Evolutionary conservation across 495 filamentous ascomycete species (phyloP).

Genomic region (Hypomontagnella monticulosa): DNA sequence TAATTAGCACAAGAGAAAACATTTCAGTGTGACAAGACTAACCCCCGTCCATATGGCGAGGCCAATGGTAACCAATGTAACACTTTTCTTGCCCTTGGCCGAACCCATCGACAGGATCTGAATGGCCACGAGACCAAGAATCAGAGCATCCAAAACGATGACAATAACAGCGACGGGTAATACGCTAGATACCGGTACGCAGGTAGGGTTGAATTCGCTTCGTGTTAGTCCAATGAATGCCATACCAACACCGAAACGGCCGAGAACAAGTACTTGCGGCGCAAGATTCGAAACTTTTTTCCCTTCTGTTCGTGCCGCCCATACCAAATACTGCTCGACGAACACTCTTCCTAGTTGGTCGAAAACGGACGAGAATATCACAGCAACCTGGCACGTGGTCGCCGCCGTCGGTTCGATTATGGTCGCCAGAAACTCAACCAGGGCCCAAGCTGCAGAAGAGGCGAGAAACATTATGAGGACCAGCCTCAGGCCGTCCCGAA

Average conservation of each 20-base stretch:
- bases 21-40: constrained; percentile 23
- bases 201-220: constrained; percentile 60
- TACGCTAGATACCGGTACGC: constrained; percentile 56
- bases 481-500: constrained; percentile 70
- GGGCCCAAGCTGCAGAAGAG: constrained; percentile 61
- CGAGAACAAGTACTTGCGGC: constrained; percentile 55
- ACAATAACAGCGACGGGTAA: constrained; percentile 55
- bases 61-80: constrained; percentile 55
- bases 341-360: constrained; percentile 62
- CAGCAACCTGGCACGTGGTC: constrained; percentile 58
- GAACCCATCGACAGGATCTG: constrained; percentile 48
- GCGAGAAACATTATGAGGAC: constrained; percentile 65
- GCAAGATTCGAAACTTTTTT: constrained; percentile 45
- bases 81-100: constrained; percentile 42
- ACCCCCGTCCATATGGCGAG: constrained; percentile 61
- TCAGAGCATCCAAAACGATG: constrained; percentile 56
- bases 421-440: constrained; percentile 58
- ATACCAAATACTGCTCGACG: constrained; percentile 62
- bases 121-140: constrained; percentile 52
- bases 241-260: constrained; percentile 57
- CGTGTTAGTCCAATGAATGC: constrained; percentile 61
- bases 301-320: constrained; percentile 52
- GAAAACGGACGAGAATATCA: constrained; percentile 60
- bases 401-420: constrained; percentile 55
- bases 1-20: constrained; percentile 34